phyloP scores from a whole-genome alignment of 2,329 filamentous ascomycete species.

The Sporothrix dimorphospora region DNA sequence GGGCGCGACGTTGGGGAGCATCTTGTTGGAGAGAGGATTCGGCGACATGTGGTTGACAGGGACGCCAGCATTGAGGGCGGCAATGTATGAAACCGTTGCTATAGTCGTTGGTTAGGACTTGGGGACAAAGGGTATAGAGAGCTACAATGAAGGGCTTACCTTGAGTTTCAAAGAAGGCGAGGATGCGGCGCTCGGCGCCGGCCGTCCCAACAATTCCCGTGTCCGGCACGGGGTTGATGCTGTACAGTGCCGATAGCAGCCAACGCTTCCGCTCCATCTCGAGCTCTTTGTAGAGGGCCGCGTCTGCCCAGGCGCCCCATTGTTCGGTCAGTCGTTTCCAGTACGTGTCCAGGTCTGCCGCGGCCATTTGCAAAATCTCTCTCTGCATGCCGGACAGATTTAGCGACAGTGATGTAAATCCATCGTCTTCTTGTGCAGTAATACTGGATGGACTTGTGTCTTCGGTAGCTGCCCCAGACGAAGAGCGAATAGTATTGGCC shows the following conservation, averaged over 20 bases:
- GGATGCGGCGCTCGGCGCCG: slow-evolving; percentile 40
- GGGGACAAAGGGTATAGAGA: too few relatives aligned
- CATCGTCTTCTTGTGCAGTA: slow-evolving; percentile 23
- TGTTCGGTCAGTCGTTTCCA: slow-evolving; percentile 59
- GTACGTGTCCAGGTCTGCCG: slow-evolving; percentile 54
- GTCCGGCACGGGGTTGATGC: slow-evolving; percentile 45
- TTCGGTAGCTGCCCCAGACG: neutral
- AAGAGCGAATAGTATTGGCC: neutral
- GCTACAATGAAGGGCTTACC: slow-evolving; percentile 41
- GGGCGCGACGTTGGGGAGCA: slow-evolving; percentile 48
- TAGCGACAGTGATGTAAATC: slow-evolving; percentile 37
- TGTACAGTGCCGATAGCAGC: slow-evolving; percentile 49
- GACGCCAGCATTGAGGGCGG: slow-evolving; percentile 46
- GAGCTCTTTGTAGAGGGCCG: slow-evolving; percentile 54
- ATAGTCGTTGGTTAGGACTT: slow-evolving; percentile 24
- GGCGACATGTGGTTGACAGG: slow-evolving; percentile 53
- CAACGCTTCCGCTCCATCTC: slow-evolving; percentile 49
- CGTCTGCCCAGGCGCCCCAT: slow-evolving; percentile 53
- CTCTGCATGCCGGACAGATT: slow-evolving; percentile 50
- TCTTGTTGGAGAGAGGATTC: slow-evolving; percentile 44
- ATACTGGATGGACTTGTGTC: slow-evolving; percentile 8
- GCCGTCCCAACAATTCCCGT: slow-evolving; percentile 24
- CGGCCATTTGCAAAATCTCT: slow-evolving; percentile 59
- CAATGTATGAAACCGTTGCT: slow-evolving; percentile 57
- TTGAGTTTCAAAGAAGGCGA: slow-evolving; percentile 57